These are phyloP conservation scores for Ogataea hybrid DNA, from an alignment of 1,139 yeast species.

Conservation along the genomic window DNA sequence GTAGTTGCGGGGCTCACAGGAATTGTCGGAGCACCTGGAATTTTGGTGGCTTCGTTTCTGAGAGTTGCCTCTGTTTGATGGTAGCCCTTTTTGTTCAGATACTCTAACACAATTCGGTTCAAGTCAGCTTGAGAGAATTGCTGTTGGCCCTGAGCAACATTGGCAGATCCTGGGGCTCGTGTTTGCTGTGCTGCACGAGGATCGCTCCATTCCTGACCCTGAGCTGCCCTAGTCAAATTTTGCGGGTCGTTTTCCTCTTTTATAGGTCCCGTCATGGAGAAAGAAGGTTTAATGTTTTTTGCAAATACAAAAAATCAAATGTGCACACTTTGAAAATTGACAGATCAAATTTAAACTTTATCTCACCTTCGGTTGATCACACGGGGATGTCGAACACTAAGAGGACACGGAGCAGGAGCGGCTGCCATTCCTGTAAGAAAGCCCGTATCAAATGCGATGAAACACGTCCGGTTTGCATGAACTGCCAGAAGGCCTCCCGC, in stretches of 20 bases:
- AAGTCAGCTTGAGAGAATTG: slow-evolving; percentile 71
- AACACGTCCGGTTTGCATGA: slow-evolving; percentile 57
- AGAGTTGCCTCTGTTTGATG: slow-evolving; percentile 93
- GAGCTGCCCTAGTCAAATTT: slow-evolving; percentile 7
- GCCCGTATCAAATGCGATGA: slow-evolving; percentile 78
- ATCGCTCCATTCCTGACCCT: slow-evolving; percentile 10
- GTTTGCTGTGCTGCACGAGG: slow-evolving; percentile 14
- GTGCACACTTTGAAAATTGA: slow-evolving; percentile 1
- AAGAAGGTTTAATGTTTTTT: slow-evolving; percentile 5
- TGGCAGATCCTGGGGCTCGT: slow-evolving; percentile 12
- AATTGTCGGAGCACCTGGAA: slow-evolving; percentile 59
- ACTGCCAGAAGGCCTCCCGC: slow-evolving; percentile 48
- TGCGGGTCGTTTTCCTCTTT: slow-evolving; percentile 16
- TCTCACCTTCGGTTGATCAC: not conserved
- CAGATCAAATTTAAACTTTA: not conserved
- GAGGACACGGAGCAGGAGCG: slow-evolving; percentile 40
- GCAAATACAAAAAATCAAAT: not conserved
- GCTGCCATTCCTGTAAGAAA: slow-evolving; percentile 70
- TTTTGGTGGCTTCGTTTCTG: slow-evolving; percentile 80
- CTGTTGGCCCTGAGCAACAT: slow-evolving; percentile 20
- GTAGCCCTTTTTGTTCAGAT: slow-evolving; percentile 89
- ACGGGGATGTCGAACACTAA: slow-evolving; percentile 16
- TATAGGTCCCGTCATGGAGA: slow-evolving; percentile 14
- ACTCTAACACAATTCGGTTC: slow-evolving; percentile 87
- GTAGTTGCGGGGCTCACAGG: slow-evolving; percentile 45